Percentiles rank a stretch among this genome's conserved stretches.
Evolutionary conservation across 306 rosid genomes (phyloP).

Genomic region (Acacia confusa): DNA sequence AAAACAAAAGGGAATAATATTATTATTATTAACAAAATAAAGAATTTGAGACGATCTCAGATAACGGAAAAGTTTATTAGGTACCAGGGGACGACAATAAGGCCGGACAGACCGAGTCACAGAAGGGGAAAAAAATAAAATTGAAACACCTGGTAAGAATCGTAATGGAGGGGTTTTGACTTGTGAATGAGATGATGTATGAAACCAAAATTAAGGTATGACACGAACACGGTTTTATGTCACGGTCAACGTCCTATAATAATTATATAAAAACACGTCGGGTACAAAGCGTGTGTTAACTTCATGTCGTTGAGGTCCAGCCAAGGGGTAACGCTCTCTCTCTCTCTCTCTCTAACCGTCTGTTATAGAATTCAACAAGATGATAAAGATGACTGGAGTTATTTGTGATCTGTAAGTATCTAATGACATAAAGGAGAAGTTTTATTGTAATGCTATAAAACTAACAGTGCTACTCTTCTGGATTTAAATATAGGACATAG

Average conservation of each 20-base stretch:
- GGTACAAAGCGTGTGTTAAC: not conserved
- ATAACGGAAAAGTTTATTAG: not conserved
- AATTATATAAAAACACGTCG: not conserved
- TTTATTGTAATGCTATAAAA: too few species aligned
- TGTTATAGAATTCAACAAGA: too few species aligned
- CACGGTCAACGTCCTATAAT: not conserved
- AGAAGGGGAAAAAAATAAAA: too few species aligned
- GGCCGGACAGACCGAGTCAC: not conserved
- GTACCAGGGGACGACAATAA: not conserved
- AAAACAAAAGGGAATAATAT: not conserved
- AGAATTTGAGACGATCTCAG: not conserved
- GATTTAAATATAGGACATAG: too few species aligned
- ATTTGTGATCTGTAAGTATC: too few species aligned
- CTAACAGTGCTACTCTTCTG: too few species aligned
- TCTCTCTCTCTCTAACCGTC: too few species aligned
- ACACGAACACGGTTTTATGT: not conserved
- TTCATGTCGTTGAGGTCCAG: not conserved
- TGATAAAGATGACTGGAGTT: rapidly evolving
- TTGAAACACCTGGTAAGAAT: not conserved
- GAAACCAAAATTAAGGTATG: not conserved
- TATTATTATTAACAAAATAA: not conserved
- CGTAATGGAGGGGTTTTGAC: not conserved
- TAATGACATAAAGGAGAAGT: too few species aligned
- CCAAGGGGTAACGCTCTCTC: too few species aligned
- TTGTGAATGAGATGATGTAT: not conserved